phyloP scores from a whole-genome alignment of 2,329 filamentous ascomycete species.

The Zalaria sp. region DNA sequence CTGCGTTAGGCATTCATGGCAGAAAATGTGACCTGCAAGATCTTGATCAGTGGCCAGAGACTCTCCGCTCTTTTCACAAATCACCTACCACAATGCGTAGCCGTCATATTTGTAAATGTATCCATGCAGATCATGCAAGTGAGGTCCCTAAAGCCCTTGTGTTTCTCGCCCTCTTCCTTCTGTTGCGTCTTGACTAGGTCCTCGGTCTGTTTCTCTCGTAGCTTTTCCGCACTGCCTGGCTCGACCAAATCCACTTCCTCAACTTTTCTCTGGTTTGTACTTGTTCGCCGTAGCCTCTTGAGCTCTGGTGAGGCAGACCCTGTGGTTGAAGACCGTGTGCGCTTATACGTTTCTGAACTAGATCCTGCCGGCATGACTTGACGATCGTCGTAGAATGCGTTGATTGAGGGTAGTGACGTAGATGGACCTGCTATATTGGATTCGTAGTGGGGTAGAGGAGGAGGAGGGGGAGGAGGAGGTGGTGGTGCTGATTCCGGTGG shows the following conservation, averaged over 20 bases:
- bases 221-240: conserved; percentile 14
- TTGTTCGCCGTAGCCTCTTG: not conserved
- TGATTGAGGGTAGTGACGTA: too few species aligned
- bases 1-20: conserved; percentile 47
- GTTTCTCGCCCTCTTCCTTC: conserved; percentile 15
- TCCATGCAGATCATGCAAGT: conserved; percentile 54
- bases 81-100: conserved; percentile 43
- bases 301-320: not conserved
- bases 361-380: not conserved
- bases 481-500: too few species aligned
- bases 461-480: too few species aligned
- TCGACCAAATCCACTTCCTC: conserved; percentile 1
- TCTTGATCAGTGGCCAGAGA: conserved; percentile 4
- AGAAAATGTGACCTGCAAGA: conserved; percentile 45
- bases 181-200: conserved; percentile 32
- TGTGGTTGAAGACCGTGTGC: conserved; percentile 1
- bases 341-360: not conserved
- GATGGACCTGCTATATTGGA: too few species aligned
- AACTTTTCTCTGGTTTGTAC: not conserved
- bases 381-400: too few species aligned
- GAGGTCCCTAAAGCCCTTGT: conserved; percentile 26
- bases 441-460: too few species aligned
- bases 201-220: conserved; percentile 37
- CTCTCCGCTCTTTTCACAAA: too few species aligned
- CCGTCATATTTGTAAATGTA: conserved; percentile 42